A percentile compares a stretch with the other conserved stretches of the same genome.
These are phyloP conservation scores for Schwanniomyces etchellsii DNA, from an alignment of 1,139 yeast species.

Conservation along the genomic window DNA sequence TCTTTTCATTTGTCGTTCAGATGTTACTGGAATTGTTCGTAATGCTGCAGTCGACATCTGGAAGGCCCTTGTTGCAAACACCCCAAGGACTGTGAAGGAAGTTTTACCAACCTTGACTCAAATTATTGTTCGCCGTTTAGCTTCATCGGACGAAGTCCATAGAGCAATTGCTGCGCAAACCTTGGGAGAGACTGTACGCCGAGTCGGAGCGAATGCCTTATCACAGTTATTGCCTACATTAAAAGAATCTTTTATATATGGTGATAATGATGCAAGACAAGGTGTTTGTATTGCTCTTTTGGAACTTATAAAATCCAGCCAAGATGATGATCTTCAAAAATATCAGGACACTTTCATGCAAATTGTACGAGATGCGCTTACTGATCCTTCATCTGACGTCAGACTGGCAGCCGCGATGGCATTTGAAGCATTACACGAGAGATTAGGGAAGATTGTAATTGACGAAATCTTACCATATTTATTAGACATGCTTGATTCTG, in stretches of 20 bases:
- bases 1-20: constrained; percentile 89
- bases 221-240: constrained; percentile 82
- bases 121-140: constrained; percentile 75
- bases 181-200: constrained; percentile 88
- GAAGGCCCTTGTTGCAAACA: constrained; percentile 94
- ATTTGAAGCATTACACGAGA: constrained; percentile 78
- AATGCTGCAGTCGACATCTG: constrained; percentile 92
- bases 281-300: constrained; percentile 94
- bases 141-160: constrained; percentile 72
- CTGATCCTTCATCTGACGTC: constrained; percentile 67
- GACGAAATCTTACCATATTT: constrained; percentile 87
- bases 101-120: constrained; percentile 79
- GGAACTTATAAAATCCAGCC: constrained; percentile 77
- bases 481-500: constrained; percentile 64
- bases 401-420: constrained; percentile 90
- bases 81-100: constrained; percentile 94
- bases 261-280: constrained; percentile 79
- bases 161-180: constrained; percentile 91
- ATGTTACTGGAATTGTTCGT: constrained; percentile 81
- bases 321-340: constrained; percentile 53
- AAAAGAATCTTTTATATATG: constrained; percentile 56
- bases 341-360: constrained; percentile 67
- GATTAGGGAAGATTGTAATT: constrained; percentile 78
- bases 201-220: constrained; percentile 89
- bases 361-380: constrained; percentile 73